Evolutionary conservation across 805 yeast genomes (phyloP).

Genomic region (Candida ipomoeae): DNA sequence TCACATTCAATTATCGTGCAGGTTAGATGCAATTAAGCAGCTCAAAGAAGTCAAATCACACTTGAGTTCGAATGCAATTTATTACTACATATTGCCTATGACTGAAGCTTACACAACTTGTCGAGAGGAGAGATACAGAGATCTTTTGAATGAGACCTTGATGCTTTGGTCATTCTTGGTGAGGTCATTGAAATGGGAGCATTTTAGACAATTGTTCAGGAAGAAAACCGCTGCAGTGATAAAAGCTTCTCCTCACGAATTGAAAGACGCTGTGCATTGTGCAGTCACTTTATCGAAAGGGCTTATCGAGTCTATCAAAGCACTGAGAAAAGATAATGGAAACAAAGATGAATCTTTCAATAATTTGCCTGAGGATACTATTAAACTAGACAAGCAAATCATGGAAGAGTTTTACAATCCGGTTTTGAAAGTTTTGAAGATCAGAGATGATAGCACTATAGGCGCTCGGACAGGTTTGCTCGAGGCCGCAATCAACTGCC

Average conservation of each 20-base stretch:
- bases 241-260: conserved; percentile 31
- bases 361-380: conserved; percentile 25
- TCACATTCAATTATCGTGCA: conserved; percentile 81
- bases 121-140: conserved; percentile 52
- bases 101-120: conserved; percentile 73
- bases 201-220: conserved; percentile 68
- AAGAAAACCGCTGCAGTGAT: conserved; percentile 56
- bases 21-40: conserved; percentile 77
- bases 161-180: conserved; percentile 57
- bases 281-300: conserved; percentile 56
- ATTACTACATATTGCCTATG: conserved; percentile 81
- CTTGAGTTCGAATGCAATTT: conserved; percentile 54
- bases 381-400: conserved; percentile 37
- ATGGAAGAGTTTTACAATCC: conserved; percentile 57
- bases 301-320: conserved; percentile 32
- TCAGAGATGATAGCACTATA: conserved; percentile 75
- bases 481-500: conserved; percentile 69
- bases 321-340: conserved; percentile 13
- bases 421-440: conserved; percentile 53
- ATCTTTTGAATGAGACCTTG: conserved; percentile 63
- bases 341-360: conserved; percentile 15
- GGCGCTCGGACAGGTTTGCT: conserved; percentile 73
- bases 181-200: conserved; percentile 66
- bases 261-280: conserved; percentile 57
- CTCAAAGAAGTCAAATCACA: conserved; percentile 37